These are phyloP conservation scores for Diplodia intermedia DNA, from an alignment of 2,329 filamentous ascomycete genomes.

Conservation along the genomic window DNA sequence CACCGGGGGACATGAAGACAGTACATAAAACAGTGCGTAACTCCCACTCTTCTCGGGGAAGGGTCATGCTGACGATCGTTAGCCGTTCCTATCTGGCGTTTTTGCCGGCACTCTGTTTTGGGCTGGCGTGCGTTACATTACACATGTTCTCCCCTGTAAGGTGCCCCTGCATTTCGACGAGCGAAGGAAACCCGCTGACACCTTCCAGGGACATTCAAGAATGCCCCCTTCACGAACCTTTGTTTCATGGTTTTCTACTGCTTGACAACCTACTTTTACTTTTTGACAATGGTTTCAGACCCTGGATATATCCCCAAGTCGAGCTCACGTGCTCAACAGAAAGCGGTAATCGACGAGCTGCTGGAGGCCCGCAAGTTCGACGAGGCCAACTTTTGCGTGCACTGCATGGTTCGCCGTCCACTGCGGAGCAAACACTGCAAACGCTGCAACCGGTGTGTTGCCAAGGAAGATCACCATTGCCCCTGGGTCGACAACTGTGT, in stretches of 20 bases:
- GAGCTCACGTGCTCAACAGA: constrained; percentile 86
- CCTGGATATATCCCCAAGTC: constrained; percentile 93
- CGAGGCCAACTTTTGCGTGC: constrained; percentile 90
- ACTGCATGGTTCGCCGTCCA: constrained; percentile 92
- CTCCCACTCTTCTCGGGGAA: constrained; percentile 6
- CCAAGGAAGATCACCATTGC: constrained; percentile 97
- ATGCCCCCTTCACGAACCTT: constrained; percentile 78
- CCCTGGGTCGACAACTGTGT: constrained; percentile 98
- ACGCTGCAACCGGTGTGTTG: constrained; percentile 88
- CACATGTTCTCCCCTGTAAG: constrained; percentile 74
- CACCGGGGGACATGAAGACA: constrained; percentile 84
- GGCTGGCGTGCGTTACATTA: constrained; percentile 77
- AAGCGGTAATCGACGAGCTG: constrained; percentile 85
- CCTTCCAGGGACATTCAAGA: constrained; percentile 66
- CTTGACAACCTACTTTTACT: constrained; percentile 84
- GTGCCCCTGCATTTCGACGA: constrained; percentile 22
- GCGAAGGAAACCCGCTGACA: constrained; percentile 42
- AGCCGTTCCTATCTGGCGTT: constrained; percentile 93
- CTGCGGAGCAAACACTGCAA: constrained; percentile 95
- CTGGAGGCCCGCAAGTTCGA: constrained; percentile 88
- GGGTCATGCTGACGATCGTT: not conserved
- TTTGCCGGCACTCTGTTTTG: constrained; percentile 88
- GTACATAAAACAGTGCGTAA: constrained; percentile 84
- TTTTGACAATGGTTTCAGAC: constrained; percentile 82
- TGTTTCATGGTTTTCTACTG: constrained; percentile 69